phyloP scores from a whole-genome alignment of 805 yeast genomes.

The Cyberlindnera japonica region DNA sequence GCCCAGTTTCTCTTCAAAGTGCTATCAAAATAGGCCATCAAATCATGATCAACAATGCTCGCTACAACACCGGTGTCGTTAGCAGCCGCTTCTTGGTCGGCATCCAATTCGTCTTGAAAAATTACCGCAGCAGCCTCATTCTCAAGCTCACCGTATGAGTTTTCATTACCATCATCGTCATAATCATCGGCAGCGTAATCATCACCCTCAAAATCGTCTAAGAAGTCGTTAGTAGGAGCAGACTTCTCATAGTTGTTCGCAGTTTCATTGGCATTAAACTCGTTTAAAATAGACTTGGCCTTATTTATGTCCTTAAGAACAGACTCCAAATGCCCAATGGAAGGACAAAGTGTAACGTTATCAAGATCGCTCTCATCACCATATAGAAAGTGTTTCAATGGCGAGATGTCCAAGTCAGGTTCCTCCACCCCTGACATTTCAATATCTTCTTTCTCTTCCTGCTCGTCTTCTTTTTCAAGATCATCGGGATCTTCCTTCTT shows the following conservation, averaged over 20 bases:
- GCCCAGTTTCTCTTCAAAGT: constrained; percentile 73
- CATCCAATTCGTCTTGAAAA: constrained; percentile 19
- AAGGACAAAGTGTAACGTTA: constrained; percentile 57
- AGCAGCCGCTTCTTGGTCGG: constrained; percentile 20
- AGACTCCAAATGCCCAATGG: constrained; percentile 44
- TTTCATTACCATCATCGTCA: constrained; percentile 19
- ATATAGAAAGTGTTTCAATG: constrained; percentile 27
- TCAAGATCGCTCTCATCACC: constrained; percentile 28
- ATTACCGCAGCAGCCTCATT: constrained; percentile 19
- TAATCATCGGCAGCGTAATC: constrained; percentile 37
- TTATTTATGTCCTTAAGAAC: constrained; percentile 42
- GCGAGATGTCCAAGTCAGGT: constrained; percentile 27
- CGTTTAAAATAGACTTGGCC: constrained; percentile 25
- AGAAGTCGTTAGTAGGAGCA: background rate
- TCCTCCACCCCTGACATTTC: constrained; percentile 19
- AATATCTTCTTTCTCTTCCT: constrained; percentile 29
- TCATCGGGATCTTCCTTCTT: too few species aligned
- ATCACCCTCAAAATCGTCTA: constrained; percentile 65
- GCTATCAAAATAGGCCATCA: constrained; percentile 79
- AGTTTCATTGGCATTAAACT: constrained; percentile 7
- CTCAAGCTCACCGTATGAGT: constrained; percentile 16
- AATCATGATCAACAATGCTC: constrained; percentile 48
- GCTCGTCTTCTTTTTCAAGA: constrained; percentile 16
- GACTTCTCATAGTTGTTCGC: background rate
- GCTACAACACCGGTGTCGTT: constrained; percentile 18